Conservation (phyloP, 2,329 filamentous ascomycete species). For the Exophiala viscosa region DNA sequence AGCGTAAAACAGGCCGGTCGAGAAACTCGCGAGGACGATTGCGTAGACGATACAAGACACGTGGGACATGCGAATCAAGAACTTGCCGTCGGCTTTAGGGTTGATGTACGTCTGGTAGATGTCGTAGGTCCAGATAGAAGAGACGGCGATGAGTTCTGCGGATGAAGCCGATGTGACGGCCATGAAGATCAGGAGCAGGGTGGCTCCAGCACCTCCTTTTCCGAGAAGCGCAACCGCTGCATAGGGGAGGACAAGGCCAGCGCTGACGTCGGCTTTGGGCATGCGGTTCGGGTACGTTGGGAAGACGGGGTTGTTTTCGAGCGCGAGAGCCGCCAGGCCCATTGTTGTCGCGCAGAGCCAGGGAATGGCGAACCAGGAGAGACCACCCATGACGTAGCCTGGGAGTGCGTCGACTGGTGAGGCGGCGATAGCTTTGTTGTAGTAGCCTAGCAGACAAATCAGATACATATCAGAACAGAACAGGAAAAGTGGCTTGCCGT, state of each 20-base stretch:
- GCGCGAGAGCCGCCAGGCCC: constrained; percentile 74
- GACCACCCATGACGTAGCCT: constrained; percentile 80
- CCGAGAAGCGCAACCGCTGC: constrained; percentile 80
- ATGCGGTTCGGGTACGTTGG: constrained; percentile 64
- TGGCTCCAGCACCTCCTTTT: constrained; percentile 72
- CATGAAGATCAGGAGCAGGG: constrained; percentile 81
- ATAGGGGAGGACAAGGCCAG: constrained; percentile 79
- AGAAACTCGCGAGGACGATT: constrained; percentile 71
- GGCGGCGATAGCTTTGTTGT: constrained; percentile 90
- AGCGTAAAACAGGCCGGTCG: constrained; percentile 68
- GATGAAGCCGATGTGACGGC: constrained; percentile 82
- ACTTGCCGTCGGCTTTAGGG: constrained; percentile 68
- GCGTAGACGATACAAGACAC: constrained; percentile 70
- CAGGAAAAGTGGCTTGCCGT: constrained; percentile 74
- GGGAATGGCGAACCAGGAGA: constrained; percentile 89
- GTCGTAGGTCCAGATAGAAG: constrained; percentile 84
- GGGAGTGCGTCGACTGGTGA: constrained; percentile 80
- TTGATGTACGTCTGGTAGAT: constrained; percentile 85
- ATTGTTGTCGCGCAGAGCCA: constrained; percentile 87
- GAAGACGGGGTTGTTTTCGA: constrained; percentile 65
- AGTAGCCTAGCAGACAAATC: constrained; percentile 55
- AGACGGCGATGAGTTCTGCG: constrained; percentile 80
- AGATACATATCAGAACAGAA: constrained; percentile 55
- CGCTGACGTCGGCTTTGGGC: constrained; percentile 68
- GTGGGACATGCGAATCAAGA: constrained; percentile 77